These are phyloP conservation scores for Trichophyton rubrum DNA, from an alignment of 2,329 filamentous ascomycete genomes.

Conservation along the genomic window DNA sequence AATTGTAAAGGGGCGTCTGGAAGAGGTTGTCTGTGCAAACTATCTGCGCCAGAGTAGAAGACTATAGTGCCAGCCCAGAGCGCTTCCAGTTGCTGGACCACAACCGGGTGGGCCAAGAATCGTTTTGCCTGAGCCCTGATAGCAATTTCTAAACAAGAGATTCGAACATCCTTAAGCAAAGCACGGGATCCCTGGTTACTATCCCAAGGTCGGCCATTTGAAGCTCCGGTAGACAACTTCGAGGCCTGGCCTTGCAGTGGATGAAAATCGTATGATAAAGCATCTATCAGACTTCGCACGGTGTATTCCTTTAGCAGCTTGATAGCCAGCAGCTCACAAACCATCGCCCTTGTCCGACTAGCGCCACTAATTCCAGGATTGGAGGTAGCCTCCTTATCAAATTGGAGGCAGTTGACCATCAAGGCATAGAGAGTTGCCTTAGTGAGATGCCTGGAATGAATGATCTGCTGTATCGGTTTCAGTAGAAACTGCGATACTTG, in stretches of 20 bases:
- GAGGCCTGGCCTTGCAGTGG: slow-evolving; percentile 68
- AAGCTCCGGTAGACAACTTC: slow-evolving; percentile 25
- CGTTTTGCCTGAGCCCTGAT: slow-evolving; percentile 87
- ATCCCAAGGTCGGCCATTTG: slow-evolving; percentile 26
- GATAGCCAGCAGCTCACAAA: slow-evolving; percentile 83
- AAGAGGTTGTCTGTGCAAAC: slow-evolving; percentile 54
- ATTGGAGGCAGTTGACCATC: slow-evolving; percentile 88
- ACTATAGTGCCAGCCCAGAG: slow-evolving; percentile 95
- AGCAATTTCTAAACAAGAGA: slow-evolving; percentile 83
- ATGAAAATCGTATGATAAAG: slow-evolving; percentile 87
- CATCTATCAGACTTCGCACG: slow-evolving; percentile 83
- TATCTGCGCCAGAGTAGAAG: slow-evolving; percentile 81
- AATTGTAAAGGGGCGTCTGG: slow-evolving; percentile 18
- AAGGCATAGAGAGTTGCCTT: slow-evolving; percentile 78
- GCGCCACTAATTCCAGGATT: slow-evolving; percentile 75
- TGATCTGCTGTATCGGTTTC: slow-evolving; percentile 88
- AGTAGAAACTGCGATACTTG: slow-evolving; percentile 92
- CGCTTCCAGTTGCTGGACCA: slow-evolving; percentile 88
- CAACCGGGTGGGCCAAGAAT: slow-evolving; percentile 79
- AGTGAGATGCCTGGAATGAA: slow-evolving; percentile 70
- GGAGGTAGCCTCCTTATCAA: slow-evolving; percentile 70
- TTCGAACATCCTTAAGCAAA: slow-evolving; percentile 53
- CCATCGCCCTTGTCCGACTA: slow-evolving; percentile 70
- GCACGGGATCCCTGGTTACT: slow-evolving; percentile 32
- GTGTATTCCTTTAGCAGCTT: slow-evolving; percentile 81